Percentiles rank a stretch among this genome's conserved stretches.
Conservation (phyloP, 768 basidiomycete species). For the Kwoniella dejecticola region DNA sequence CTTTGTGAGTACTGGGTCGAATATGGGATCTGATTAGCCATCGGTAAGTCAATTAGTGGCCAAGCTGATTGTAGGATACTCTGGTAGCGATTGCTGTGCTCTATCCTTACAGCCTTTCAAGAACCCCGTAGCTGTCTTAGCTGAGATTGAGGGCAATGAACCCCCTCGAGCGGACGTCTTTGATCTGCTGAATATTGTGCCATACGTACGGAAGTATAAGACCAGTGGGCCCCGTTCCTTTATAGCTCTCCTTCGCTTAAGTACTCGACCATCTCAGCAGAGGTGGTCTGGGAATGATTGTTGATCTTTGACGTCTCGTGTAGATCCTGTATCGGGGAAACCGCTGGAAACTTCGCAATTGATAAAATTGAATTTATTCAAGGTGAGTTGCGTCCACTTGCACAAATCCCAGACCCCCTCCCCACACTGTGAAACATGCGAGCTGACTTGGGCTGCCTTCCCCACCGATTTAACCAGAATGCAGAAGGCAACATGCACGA, state of each 20-base stretch:
- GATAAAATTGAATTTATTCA: conserved; percentile 58
- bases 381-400: conserved; percentile 59
- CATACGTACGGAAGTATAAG: conserved; percentile 73
- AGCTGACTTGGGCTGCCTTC: too few relatives aligned
- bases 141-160: conserved; percentile 60
- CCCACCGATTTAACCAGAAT: too few relatives aligned
- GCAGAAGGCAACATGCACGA: conserved; percentile 86
- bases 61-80: too few relatives aligned
- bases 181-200: conserved; percentile 87
- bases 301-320: too few relatives aligned
- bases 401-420: too few relatives aligned
- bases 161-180: conserved; percentile 69
- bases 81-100: conserved; percentile 83
- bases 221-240: conserved; percentile 44
- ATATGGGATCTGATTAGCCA: too few relatives aligned
- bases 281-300: too few relatives aligned
- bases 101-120: conserved; percentile 86
- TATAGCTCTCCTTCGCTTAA: too few relatives aligned
- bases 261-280: too few relatives aligned
- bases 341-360: conserved; percentile 56
- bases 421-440: too few relatives aligned
- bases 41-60: too few relatives aligned
- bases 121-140: conserved; percentile 77
- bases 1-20: conserved; percentile 39
- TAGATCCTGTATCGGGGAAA: conserved; percentile 58